A percentile compares a stretch with the other conserved stretches of the same genome.
Evolutionary conservation across 768 basidiomycete genomes (phyloP).

Genomic region (Serendipita sp.): DNA sequence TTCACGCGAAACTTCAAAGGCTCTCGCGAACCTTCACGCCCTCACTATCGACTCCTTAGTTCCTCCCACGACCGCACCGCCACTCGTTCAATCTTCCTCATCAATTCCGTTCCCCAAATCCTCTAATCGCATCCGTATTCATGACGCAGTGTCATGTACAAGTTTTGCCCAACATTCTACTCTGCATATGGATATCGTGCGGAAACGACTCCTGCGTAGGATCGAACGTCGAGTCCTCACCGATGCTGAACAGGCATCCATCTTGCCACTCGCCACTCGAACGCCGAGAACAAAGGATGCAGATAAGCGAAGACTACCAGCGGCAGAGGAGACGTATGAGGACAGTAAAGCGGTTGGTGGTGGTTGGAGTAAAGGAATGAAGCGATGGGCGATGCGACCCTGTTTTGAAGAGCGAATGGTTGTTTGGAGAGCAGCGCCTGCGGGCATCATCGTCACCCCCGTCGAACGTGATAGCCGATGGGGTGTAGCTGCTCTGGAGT

Average conservation of each 20-base stretch:
- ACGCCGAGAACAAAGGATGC: slow-evolving; percentile 1
- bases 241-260: slow-evolving; percentile 26
- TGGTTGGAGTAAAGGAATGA: slow-evolving; percentile 37
- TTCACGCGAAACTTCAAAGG: background rate
- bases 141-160: background rate
- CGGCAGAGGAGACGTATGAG: slow-evolving; percentile 7
- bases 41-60: slow-evolving; percentile 2
- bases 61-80: background rate
- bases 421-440: slow-evolving; percentile 30
- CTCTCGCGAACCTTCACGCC: slow-evolving; percentile 1
- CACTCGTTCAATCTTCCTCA: background rate
- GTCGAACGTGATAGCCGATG: slow-evolving; percentile 31
- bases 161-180: background rate
- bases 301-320: background rate
- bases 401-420: slow-evolving; percentile 59
- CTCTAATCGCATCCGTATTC: background rate
- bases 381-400: slow-evolving; percentile 53
- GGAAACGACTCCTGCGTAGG: slow-evolving; percentile 30
- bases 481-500: slow-evolving; percentile 59
- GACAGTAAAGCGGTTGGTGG: slow-evolving; percentile 8
- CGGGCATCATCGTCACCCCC: slow-evolving; percentile 22
- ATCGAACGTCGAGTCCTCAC: slow-evolving; percentile 26
- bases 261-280: slow-evolving; percentile 17
- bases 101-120: background rate
- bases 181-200: background rate